phyloP scores from a whole-genome alignment of 257 asterid species.

The Galeopsis tetrahit region DNA sequence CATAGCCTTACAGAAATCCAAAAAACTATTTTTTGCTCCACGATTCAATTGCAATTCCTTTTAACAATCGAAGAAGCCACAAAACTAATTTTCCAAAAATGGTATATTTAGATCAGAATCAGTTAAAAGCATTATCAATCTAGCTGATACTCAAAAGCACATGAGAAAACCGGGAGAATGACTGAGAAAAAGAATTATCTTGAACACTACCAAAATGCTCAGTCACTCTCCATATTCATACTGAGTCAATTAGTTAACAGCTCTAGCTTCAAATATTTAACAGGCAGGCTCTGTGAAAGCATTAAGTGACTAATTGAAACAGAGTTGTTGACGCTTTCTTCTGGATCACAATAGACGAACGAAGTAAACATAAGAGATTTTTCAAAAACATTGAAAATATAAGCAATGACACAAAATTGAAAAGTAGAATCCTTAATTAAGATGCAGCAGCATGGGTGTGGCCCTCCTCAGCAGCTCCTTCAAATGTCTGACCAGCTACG shows the following conservation, averaged over 20 bases:
- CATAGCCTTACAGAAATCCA: too few species aligned
- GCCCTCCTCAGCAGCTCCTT: slow-evolving; percentile 70
- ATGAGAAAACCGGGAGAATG: too few species aligned
- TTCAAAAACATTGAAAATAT: slow-evolving; percentile 32
- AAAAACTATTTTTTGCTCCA: too few species aligned
- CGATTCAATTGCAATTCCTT: too few species aligned
- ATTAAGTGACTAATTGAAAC: slow-evolving; percentile 25
- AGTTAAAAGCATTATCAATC: too few species aligned
- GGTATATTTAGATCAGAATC: too few species aligned
- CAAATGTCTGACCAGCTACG: slow-evolving; percentile 67
- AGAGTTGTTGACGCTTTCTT: slow-evolving; percentile 23
- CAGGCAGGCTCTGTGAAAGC: slow-evolving; percentile 27
- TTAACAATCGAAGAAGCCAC: too few species aligned
- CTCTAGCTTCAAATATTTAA: slow-evolving; percentile 14
- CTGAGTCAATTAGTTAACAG: not conserved
- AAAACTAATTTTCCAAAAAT: too few species aligned
- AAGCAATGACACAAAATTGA: slow-evolving; percentile 45
- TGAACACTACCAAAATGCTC: not conserved
- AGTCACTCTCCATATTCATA: not conserved
- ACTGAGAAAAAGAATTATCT: too few species aligned
- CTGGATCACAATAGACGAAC: slow-evolving; percentile 29
- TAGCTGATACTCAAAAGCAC: too few species aligned
- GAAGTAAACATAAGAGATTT: slow-evolving; percentile 36
- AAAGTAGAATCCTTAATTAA: slow-evolving; percentile 37
- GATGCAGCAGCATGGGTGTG: slow-evolving; percentile 26